Percentiles rank a stretch among this genome's conserved stretches.
phyloP scores from a whole-genome alignment of 2,329 filamentous ascomycete genomes.

The Lecanicillium sp. region DNA sequence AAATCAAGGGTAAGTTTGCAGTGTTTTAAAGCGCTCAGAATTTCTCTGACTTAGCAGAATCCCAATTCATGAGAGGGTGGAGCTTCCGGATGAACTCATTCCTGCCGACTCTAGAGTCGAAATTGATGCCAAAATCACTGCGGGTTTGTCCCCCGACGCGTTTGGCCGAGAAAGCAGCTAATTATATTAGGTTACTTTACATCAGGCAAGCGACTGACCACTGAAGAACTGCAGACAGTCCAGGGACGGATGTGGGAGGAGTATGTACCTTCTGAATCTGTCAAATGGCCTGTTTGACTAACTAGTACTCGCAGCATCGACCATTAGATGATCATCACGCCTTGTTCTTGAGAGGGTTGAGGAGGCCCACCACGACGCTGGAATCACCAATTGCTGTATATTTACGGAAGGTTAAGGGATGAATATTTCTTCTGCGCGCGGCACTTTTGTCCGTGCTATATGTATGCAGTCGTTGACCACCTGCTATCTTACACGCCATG shows the following conservation, averaged over 20 bases:
- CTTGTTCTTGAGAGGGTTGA: no score
- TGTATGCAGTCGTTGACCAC: no score
- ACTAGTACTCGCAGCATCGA: constrained; percentile 37
- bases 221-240: constrained; percentile 77
- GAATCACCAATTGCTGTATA: no score
- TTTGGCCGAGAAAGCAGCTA: not conserved
- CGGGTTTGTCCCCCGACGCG: constrained; percentile 50
- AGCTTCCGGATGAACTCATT: constrained; percentile 89
- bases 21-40: constrained; percentile 9
- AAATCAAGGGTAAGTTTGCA: constrained; percentile 56
- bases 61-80: constrained; percentile 81
- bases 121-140: constrained; percentile 97
- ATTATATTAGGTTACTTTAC: constrained; percentile 60
- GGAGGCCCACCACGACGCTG: no score
- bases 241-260: constrained; percentile 90
- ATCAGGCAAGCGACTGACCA: constrained; percentile 80
- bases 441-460: no score
- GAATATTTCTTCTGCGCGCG: no score
- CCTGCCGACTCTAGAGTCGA: constrained; percentile 94
- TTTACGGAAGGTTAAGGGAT: no score
- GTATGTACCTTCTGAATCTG: constrained; percentile 34
- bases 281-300: no score
- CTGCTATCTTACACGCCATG: no score
- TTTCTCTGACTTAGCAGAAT: constrained; percentile 43
- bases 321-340: no score